Percentiles rank a stretch among this genome's conserved stretches.
These are phyloP conservation scores for Scalesia atractyloides DNA, from an alignment of 129 eudicot species.

Conservation along the genomic window DNA sequence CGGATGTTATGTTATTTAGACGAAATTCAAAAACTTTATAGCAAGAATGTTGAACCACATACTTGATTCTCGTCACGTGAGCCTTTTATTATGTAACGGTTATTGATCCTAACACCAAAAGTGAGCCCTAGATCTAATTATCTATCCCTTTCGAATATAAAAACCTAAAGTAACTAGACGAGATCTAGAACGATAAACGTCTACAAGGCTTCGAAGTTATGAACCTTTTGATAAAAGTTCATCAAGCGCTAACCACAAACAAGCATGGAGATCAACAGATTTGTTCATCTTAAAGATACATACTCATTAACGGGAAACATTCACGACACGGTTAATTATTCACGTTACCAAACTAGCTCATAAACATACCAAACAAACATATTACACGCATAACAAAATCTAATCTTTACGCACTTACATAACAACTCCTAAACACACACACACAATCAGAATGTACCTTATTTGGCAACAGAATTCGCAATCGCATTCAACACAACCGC, in stretches of 20 bases:
- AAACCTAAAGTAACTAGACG: neutral
- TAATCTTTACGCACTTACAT: conserved; percentile 27
- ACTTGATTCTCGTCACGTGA: neutral
- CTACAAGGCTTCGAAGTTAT: conserved; percentile 8
- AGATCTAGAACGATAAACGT: conserved; percentile 7
- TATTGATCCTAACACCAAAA: conserved; percentile 2
- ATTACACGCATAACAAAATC: conserved; percentile 29
- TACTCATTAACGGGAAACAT: conserved; percentile 18
- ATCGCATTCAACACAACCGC: conserved; percentile 38
- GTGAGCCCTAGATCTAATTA: neutral
- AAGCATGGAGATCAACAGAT: neutral
- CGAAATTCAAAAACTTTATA: neutral
- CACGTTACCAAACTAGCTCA: conserved; percentile 35
- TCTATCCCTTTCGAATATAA: neutral
- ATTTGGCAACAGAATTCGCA: conserved; percentile 31
- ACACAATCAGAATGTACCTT: conserved; percentile 31
- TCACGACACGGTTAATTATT: neutral
- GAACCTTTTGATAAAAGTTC: neutral
- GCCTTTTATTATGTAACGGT: neutral
- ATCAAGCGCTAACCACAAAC: conserved; percentile 3
- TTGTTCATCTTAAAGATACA: conserved; percentile 25
- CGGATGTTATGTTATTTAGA: neutral
- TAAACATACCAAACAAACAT: conserved; percentile 28
- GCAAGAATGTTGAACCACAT: conserved; percentile 5
- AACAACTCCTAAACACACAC: conserved; percentile 35